Conservation (phyloP, 2,329 filamentous ascomycete species). For the Cladophialophora carrionii region DNA sequence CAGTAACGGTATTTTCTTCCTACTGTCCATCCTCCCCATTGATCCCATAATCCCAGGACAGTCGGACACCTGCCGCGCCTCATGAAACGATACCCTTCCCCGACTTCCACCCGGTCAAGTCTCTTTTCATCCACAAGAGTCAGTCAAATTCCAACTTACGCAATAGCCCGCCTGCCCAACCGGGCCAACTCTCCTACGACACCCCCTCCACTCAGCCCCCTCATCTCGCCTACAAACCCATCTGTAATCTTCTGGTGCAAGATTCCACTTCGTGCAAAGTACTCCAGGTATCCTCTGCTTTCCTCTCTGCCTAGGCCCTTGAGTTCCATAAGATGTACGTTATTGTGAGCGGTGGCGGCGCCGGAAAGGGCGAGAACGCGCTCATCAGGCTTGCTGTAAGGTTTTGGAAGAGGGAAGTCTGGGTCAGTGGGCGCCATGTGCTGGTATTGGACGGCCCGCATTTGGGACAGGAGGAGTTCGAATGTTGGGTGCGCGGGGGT, state of each 20-base stretch:
- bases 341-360: constrained; percentile 35
- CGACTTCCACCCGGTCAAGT: neutral
- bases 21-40: neutral
- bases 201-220: constrained; percentile 79
- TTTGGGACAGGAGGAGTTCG: constrained; percentile 64
- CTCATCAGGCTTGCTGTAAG: constrained; percentile 58
- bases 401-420: constrained; percentile 53
- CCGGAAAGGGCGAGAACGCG: constrained; percentile 52
- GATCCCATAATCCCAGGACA: neutral
- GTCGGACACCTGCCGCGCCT: neutral
- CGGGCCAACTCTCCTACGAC: constrained; percentile 85
- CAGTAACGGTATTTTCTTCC: neutral
- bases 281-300: constrained; percentile 81
- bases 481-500: constrained; percentile 66
- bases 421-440: constrained; percentile 43
- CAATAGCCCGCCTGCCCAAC: constrained; percentile 55
- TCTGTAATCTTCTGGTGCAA: constrained; percentile 72
- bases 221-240: constrained; percentile 74
- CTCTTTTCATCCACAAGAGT: neutral
- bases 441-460: constrained; percentile 48
- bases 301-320: constrained; percentile 73
- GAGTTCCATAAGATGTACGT: constrained; percentile 56
- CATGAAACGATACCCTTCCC: neutral
- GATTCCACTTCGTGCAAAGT: constrained; percentile 86
- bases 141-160: constrained; percentile 23